These are phyloP conservation scores for Pseudocercospora fuligena DNA, from an alignment of 2,329 filamentous ascomycete species.

Conservation along the genomic window DNA sequence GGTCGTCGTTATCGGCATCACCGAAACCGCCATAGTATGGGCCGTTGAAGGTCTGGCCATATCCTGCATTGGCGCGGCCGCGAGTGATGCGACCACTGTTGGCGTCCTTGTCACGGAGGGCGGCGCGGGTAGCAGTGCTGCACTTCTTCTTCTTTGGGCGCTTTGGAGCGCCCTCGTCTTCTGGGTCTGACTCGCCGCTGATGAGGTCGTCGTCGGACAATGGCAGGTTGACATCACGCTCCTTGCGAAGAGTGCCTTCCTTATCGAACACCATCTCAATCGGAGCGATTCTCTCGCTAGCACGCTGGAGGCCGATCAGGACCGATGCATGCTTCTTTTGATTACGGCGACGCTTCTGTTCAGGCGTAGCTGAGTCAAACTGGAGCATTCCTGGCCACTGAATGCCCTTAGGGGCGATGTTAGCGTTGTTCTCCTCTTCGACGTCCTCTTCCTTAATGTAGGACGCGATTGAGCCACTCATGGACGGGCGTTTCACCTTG, in stretches of 20 bases:
- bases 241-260: constrained; percentile 47
- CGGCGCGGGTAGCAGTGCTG: constrained; percentile 21
- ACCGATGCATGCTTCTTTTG: constrained; percentile 77
- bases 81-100: constrained; percentile 33
- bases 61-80: constrained; percentile 19
- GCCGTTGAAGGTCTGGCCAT: constrained; percentile 14
- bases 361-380: constrained; percentile 77
- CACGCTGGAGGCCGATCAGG: constrained; percentile 67
- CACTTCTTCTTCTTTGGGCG: constrained; percentile 25
- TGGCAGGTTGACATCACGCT: constrained; percentile 51
- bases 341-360: constrained; percentile 75
- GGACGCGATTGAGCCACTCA: constrained; percentile 24
- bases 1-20: constrained; percentile 37
- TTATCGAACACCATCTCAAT: constrained; percentile 67
- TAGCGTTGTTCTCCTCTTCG: constrained; percentile 38
- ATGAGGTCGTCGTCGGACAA: constrained; percentile 45
- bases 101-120: constrained; percentile 37
- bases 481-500: not conserved
- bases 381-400: constrained; percentile 78
- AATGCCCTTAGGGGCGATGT: constrained; percentile 69
- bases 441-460: constrained; percentile 39
- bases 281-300: constrained; percentile 67
- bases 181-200: constrained; percentile 40
- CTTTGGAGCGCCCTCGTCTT: constrained; percentile 36
- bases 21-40: constrained; percentile 24